Evolutionary conservation across 2,329 filamentous ascomycete species (phyloP).

Genomic region (Penicillium expansum): DNA sequence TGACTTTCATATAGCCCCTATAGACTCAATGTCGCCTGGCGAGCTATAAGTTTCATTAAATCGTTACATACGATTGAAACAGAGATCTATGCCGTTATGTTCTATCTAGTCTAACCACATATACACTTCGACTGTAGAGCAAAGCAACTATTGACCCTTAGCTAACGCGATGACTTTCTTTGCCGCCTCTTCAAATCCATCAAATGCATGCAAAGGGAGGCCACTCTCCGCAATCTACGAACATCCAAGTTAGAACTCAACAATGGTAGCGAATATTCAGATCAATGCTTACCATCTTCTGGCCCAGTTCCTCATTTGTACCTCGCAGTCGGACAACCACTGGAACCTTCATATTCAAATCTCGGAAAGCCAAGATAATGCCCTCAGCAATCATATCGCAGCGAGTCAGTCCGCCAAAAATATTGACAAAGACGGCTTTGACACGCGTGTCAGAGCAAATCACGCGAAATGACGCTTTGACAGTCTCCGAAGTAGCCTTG

Average conservation of each 20-base stretch:
- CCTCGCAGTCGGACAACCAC: slow-evolving; percentile 76
- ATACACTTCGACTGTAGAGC: background rate
- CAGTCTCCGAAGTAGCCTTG: slow-evolving; percentile 79
- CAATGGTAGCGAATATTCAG: background rate
- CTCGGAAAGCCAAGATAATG: slow-evolving; percentile 68
- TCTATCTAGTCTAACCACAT: background rate
- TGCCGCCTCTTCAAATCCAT: slow-evolving; percentile 72
- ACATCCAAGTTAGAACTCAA: slow-evolving; percentile 9
- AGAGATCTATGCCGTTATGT: background rate
- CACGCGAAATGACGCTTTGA: slow-evolving; percentile 71
- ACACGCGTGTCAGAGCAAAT: slow-evolving; percentile 70
- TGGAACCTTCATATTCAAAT: slow-evolving; percentile 64
- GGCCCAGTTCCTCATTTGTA: slow-evolving; percentile 69
- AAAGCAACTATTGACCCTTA: slow-evolving; percentile 3
- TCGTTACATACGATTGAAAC: background rate
- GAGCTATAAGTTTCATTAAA: background rate
- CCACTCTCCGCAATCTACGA: slow-evolving; percentile 62
- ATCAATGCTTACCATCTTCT: slow-evolving; percentile 54
- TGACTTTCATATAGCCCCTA: too few relatives aligned
- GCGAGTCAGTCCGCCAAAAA: slow-evolving; percentile 67
- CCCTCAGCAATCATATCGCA: slow-evolving; percentile 81
- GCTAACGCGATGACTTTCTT: slow-evolving; percentile 55
- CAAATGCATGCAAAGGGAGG: slow-evolving; percentile 66
- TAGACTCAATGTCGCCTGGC: background rate
- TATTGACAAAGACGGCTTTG: slow-evolving; percentile 69